Base-by-base conservation (phyloP, 805 yeast species). In the Torulaspora franciscae region DNA sequence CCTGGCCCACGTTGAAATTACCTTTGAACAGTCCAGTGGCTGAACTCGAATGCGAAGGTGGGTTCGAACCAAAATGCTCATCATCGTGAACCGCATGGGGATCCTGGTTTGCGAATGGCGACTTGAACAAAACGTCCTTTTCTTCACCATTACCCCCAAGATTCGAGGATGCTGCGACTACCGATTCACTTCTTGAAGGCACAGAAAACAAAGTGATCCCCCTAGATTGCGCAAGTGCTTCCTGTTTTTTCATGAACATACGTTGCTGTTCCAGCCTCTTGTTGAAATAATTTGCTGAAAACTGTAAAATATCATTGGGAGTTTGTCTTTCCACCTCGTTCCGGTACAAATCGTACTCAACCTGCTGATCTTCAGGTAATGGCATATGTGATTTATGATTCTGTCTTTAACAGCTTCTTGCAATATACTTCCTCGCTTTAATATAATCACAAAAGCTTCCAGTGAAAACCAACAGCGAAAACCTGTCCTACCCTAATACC, bases 231-330 rank as follows among this genome's bases (percentile, higher is more conserved):
- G 52, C 50, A 24, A 49, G 37, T 14, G 68, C 58, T 55, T 73
- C 76, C 46, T 73, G 75, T n/a, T 62, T 62, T 77, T 79, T 77
- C 39, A 74, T 65, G 30, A 70, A 72, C 24, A 69, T 58, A 58
- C 85, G 72, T 58, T 82, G 85, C 25, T 74, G 73, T 52, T 79
- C 81, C 47, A 85, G 67, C 47, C 81, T 76, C 39, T 71, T 62
- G 58, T 75, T 76, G 69, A 85, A 85, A 64, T 81, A 83, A 64
- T 80, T 76, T 45, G 85, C 83, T 57, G 90, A 82, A 66, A 84
- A 85, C 58, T 85, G 89, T 46, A 85, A 62, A 9, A 85, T 69
- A 58, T 85, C 91, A 10, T 70, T 59, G 1, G 95, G 95, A 54
- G 81, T 76, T 40, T 73, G 69, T 35, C 62, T 61, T 37, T 69